Evolutionary conservation across 441 rosid genomes (phyloP), one percentile per base, ranked within the genome.

Genomic region (Pelargonium australe): DNA sequence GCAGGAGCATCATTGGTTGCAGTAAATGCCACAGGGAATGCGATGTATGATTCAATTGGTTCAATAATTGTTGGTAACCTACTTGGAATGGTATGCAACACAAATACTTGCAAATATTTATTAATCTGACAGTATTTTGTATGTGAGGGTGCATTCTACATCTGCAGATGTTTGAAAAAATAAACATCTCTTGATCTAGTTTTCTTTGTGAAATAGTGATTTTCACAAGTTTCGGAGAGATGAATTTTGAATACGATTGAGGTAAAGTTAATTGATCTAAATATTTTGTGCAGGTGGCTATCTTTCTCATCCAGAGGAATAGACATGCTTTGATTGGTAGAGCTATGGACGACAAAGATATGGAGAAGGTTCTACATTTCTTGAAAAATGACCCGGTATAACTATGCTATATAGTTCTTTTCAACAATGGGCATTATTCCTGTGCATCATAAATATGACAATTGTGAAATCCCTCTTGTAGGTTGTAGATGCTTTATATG

Each of bases 311-410:
- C 77, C 99, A 95, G 81, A 88, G 98, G 75, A 95, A 92, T 71
- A 86, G 99, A 53, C 99, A 95, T 82, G 95, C 98, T 66, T 79
- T 95, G 87, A 89, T 95, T 78, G 99, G 99, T 47, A 85, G 98
- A 82, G 99, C 99, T 79, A 95, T 95, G 81, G 99, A 95, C 80
- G 94, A 90, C 75, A 84, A 95, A 65, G 99, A 92, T 70, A 89
- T 90, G 98, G 81, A 86, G 78, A 95, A 92, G 85, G 93, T 95
- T 83, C 96, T 95, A 65, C 77, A 51, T 23, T 87, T 95, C 77
- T 75, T 95, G 71, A 86, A 82, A 79, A 90, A 87, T 73, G 99
- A 95, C 68, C 89, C 97, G 85, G 99, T 92, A 95, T 75, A 67
- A 19, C 68, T 68, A 53, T 75, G 16, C 68, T 73, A 66, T 7